A percentile compares a stretch with the other conserved stretches of the same genome.
Evolutionary conservation across 371 early-diverging fungal genomes (phyloP).

Genomic region (Circinella umbellata): DNA sequence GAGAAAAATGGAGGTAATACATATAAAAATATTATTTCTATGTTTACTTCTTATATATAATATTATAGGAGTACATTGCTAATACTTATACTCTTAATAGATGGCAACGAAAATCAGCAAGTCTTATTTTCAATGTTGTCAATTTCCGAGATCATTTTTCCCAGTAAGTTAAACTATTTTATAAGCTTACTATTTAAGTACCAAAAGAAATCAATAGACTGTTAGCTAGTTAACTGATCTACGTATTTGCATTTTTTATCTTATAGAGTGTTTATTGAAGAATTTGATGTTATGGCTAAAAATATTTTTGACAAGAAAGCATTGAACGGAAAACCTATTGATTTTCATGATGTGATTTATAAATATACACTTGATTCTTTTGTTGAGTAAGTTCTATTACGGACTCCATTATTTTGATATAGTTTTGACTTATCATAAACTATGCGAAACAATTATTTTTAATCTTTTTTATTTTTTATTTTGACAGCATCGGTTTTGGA

Average conservation of each 20-base stretch:
- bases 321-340: slow-evolving; percentile 31
- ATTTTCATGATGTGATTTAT: slow-evolving; percentile 55
- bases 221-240: too few relatives aligned
- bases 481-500: slow-evolving; percentile 49
- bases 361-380: slow-evolving; percentile 63
- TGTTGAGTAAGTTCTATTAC: slow-evolving; percentile 42
- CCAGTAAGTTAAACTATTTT: slow-evolving; percentile 6
- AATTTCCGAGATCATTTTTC: slow-evolving; percentile 54
- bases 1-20: slow-evolving; percentile 38
- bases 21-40: not conserved
- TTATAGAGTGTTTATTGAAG: slow-evolving; percentile 12
- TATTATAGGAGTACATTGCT: too few relatives aligned
- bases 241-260: too few relatives aligned
- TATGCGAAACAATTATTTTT: too few relatives aligned
- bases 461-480: not conserved
- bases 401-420: too few relatives aligned
- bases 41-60: slow-evolving; percentile 31
- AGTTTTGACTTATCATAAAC: too few relatives aligned
- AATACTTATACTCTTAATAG: slow-evolving; percentile 46
- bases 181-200: too few relatives aligned
- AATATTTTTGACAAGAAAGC: slow-evolving; percentile 43
- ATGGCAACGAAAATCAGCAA: slow-evolving; percentile 43
- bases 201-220: too few relatives aligned
- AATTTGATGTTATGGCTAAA: slow-evolving; percentile 35
- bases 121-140: slow-evolving; percentile 54